Base-by-base conservation (phyloP, 768 basidiomycete species). In the Gloeopeniophorella convolvens region DNA sequence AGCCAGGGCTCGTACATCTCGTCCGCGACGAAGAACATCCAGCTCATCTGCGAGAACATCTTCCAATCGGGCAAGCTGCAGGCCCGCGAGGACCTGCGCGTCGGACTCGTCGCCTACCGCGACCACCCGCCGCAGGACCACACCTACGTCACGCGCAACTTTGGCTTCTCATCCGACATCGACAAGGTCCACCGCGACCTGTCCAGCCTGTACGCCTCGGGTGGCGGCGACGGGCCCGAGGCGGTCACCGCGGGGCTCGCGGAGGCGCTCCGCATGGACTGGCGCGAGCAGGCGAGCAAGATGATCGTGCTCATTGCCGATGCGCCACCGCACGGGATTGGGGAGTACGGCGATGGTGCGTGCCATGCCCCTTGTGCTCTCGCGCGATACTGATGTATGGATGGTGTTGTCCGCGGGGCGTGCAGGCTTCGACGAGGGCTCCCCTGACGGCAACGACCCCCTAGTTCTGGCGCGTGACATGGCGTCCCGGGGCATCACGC, bases 61-160 rank as follows among this genome's bases (percentile, higher is more conserved):
- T 89, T 89, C 69, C 86, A 93, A 69, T 93, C 91, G 20, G 93
- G 93, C 34, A 88, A 86, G 61, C 79, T 98, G n/a, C 84, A 87
- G 63, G 72, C 78, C 48, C 78, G 73, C 37, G 92, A 95, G 61
- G 94, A 96, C 66, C 78, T 95, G 18, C 81, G 91, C 55, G 82
- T 98, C 33, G 96, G 94, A 51, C 77, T 98, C 51, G 78, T 98
- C 57, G 93, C 92, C 34, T 98, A 94, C 70, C 81, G 95, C 54
- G 94, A 98, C 70, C 91, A 98, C 63, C 94, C 94, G 21, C 94
- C 94, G 13, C 94, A 98, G 70, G 94, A 98, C 64, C 90, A 89
- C 61, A 93, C 92, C 48, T 98, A 93, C 65, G 72, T 98, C 55
- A 85, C 84, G 62, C 91, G 87, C 73, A 93, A 88, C 65, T 91